Evolutionary conservation across 805 yeast species (phyloP).

Genomic region (Teunomyces aglyptinius): DNA sequence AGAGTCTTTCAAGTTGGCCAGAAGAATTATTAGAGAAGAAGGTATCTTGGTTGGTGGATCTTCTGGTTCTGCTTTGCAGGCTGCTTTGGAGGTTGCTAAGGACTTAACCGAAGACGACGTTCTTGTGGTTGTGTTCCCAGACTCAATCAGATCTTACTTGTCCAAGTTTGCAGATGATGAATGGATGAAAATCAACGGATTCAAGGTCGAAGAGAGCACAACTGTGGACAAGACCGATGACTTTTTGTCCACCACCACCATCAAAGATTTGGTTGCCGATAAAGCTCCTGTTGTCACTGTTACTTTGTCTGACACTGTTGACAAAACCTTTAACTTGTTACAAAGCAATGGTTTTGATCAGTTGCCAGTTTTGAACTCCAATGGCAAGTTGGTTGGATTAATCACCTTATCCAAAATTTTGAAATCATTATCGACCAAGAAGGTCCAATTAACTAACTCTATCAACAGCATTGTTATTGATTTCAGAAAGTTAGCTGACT

Average conservation of each 20-base stretch:
- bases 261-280: conserved; percentile 58
- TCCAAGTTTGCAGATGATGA: conserved; percentile 88
- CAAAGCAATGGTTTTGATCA: conserved; percentile 82
- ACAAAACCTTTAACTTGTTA: conserved; percentile 64
- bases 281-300: conserved; percentile 82
- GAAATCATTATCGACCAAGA: conserved; percentile 62
- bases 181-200: conserved; percentile 81
- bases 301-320: conserved; percentile 54
- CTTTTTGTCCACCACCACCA: conserved; percentile 44
- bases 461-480: conserved; percentile 64
- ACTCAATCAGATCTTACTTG: conserved; percentile 80
- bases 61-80: conserved; percentile 80
- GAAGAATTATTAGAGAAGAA: conserved; percentile 79
- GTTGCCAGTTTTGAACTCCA: conserved; percentile 65
- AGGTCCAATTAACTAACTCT: conserved; percentile 53
- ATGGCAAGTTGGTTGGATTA: conserved; percentile 68
- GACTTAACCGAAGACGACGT: conserved; percentile 70
- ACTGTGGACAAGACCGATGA: conserved; percentile 42
- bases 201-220: conserved; percentile 47
- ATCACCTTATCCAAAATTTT: conserved; percentile 73
- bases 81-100: conserved; percentile 67
- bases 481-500: conserved; percentile 68
- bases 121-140: conserved; percentile 82
- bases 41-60: conserved; percentile 91
- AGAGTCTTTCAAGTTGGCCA: conserved; percentile 74